Percentiles rank a stretch among this genome's conserved stretches.
Conservation (phyloP, 495 filamentous ascomycete genomes). For the Ramalina intermedia region DNA sequence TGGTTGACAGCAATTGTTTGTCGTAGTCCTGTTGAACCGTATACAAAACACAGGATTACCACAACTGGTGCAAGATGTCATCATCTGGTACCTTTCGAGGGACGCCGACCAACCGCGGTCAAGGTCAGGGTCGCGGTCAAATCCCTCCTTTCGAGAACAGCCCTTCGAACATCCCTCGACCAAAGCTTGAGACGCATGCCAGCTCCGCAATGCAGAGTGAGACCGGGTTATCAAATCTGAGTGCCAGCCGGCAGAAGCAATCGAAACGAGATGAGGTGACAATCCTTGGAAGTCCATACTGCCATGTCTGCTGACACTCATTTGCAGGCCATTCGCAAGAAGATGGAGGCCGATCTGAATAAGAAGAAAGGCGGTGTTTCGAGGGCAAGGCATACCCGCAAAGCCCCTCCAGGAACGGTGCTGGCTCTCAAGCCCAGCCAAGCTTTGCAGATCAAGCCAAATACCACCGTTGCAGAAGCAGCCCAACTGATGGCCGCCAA, state of each 20-base stretch:
- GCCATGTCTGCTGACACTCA: slow-evolving; percentile 17
- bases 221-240: slow-evolving; percentile 58
- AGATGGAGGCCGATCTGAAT: slow-evolving; percentile 92
- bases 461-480: slow-evolving; percentile 86
- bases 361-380: slow-evolving; percentile 78
- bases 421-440: slow-evolving; percentile 88
- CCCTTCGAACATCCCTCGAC: slow-evolving; percentile 55
- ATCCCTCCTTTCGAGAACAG: slow-evolving; percentile 54
- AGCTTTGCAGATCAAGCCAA: slow-evolving; percentile 94
- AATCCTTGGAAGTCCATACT: slow-evolving; percentile 1
- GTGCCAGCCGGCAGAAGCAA: slow-evolving; percentile 83
- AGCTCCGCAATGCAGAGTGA: slow-evolving; percentile 45
- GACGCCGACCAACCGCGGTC: slow-evolving; percentile 40
- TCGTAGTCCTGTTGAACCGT: background rate
- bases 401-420: slow-evolving; percentile 90
- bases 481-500: slow-evolving; percentile 99
- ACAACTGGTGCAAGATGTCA: slow-evolving; percentile 34
- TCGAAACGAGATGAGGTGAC: slow-evolving; percentile 95
- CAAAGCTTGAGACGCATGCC: slow-evolving; percentile 50
- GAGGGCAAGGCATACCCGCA: slow-evolving; percentile 69
- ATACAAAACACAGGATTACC: background rate
- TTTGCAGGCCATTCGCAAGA: slow-evolving; percentile 79
- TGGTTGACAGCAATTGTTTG: no score
- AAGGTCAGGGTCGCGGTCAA: slow-evolving; percentile 40
- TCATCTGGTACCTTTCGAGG: slow-evolving; percentile 42